Conservation (phyloP, 441 rosid genomes). For the Raphanus hybrid region DNA sequence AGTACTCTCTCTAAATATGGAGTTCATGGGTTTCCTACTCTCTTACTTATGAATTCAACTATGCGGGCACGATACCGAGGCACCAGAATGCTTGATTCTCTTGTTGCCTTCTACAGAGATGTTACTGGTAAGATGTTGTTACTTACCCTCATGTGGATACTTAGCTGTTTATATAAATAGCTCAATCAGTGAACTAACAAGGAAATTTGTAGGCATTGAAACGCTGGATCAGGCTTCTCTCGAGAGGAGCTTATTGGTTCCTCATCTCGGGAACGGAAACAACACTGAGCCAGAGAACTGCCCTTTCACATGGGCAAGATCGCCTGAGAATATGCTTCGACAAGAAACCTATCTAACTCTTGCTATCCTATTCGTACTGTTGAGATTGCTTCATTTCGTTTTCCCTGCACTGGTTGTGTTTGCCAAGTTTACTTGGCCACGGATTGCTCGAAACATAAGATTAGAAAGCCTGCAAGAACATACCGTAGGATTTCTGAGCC, state of each 20-base stretch:
- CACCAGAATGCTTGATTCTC: slow-evolving; percentile 68
- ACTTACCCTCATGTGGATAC: not conserved
- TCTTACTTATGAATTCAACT: slow-evolving; percentile 79
- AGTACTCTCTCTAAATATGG: slow-evolving; percentile 89
- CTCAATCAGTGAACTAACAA: slow-evolving; percentile 23
- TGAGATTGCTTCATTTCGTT: slow-evolving; percentile 58
- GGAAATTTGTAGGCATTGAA: slow-evolving; percentile 57
- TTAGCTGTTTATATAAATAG: slow-evolving; percentile 2
- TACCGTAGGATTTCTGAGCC: slow-evolving; percentile 61
- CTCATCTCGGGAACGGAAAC: slow-evolving; percentile 57
- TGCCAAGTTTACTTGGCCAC: slow-evolving; percentile 58
- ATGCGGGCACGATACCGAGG: slow-evolving; percentile 73
- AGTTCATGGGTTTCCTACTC: slow-evolving; percentile 94
- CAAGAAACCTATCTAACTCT: slow-evolving; percentile 85
- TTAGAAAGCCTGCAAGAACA: slow-evolving; percentile 66
- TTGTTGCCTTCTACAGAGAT: slow-evolving; percentile 68
- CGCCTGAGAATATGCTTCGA: slow-evolving; percentile 83
- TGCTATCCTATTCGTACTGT: slow-evolving; percentile 70
- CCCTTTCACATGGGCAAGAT: slow-evolving; percentile 94
- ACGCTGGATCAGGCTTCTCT: slow-evolving; percentile 50
- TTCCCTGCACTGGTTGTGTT: slow-evolving; percentile 58
- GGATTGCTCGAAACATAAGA: slow-evolving; percentile 55
- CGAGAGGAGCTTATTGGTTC: slow-evolving; percentile 46
- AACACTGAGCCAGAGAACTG: slow-evolving; percentile 72
- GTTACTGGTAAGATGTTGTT: slow-evolving; percentile 66